Base-by-base conservation (phyloP, 1,139 yeast genomes). In the Magnusiomyces magnusii region DNA sequence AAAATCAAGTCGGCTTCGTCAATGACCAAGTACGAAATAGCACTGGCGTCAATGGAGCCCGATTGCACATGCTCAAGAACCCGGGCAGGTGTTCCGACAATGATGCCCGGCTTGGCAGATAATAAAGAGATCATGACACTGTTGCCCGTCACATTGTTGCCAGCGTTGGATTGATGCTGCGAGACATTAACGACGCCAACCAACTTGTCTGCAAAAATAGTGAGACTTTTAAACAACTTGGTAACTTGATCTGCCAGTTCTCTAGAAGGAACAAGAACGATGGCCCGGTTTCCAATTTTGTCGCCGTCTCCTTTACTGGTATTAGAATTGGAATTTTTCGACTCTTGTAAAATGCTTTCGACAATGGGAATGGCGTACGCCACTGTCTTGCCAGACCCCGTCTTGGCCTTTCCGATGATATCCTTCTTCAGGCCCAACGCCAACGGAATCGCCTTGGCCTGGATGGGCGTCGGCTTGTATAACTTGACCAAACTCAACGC, bases 1-100 rank as follows among this genome's bases (percentile, higher is more conserved):
- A 90, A 76, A 53, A 95, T 84, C 67, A 93, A 80, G 75, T 95
- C 99, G 23, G 95, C 98, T 73, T 95, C 99, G 76, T 95, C 99
- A 64, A 95, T 87, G 47, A 91, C 95, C 60, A 93, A 75, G 69
- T 82, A 88, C 61, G 80, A 79, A 58, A 93, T 80, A 36, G 78
- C 73, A 31, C 80, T 77, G 19, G 71, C 68, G 7, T 69, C 70
- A 47, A 77, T 71, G 54, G 71, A 68, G 36, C 76, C 76, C 57
- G 76, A 60, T 24, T 68, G 67, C 51, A 74, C 56, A 61, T 73
- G 78, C 54, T 78, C 76, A 54, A 87, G 76, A 60, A 92, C 79
- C 68, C 87, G 85, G 2, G 95, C 81, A 5, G 99, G 99, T 0
- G 99, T 95, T 1, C 96, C 81, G 34, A 95, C 83, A 21, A 93